These are phyloP conservation scores for Ophiognomonia clavigignenti-juglandacearum DNA, from an alignment of 2,329 filamentous ascomycete species.

Conservation along the genomic window DNA sequence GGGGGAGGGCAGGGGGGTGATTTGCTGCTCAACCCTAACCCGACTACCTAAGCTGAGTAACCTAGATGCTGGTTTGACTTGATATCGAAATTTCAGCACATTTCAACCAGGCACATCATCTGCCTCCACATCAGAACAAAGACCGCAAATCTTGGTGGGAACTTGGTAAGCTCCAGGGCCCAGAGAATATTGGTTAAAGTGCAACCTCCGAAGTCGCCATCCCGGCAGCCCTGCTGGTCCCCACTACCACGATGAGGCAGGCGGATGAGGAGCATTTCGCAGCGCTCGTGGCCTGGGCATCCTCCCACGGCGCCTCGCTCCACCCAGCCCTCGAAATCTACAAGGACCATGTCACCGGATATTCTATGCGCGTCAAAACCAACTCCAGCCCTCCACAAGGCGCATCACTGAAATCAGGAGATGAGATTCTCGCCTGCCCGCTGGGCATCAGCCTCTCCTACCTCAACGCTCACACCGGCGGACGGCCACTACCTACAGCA, in stretches of 20 bases:
- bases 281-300: constrained; percentile 45
- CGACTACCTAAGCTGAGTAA: too few relatives aligned
- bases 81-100: too few relatives aligned
- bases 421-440: constrained; percentile 47
- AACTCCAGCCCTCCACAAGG: background rate
- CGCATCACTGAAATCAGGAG: constrained; percentile 28
- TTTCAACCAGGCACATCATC: too few relatives aligned
- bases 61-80: too few relatives aligned
- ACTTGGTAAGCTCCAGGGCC: too few relatives aligned
- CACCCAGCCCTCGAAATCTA: constrained; percentile 50
- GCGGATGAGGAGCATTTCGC: constrained; percentile 22
- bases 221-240: background rate
- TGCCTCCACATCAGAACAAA: too few relatives aligned
- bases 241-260: constrained; percentile 24
- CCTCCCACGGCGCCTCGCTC: constrained; percentile 39
- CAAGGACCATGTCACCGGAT: constrained; percentile 43
- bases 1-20: too few relatives aligned
- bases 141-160: too few relatives aligned
- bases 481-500: constrained; percentile 23
- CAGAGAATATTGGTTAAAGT: too few relatives aligned
- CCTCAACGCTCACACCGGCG: constrained; percentile 45
- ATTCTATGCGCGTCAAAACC: constrained; percentile 47
- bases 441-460: constrained; percentile 53
- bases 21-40: too few relatives aligned
- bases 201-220: too few relatives aligned